These are phyloP conservation scores for Coemansia sp. DNA, from an alignment of 192 early-diverging fungal genomes.

Conservation along the genomic window DNA sequence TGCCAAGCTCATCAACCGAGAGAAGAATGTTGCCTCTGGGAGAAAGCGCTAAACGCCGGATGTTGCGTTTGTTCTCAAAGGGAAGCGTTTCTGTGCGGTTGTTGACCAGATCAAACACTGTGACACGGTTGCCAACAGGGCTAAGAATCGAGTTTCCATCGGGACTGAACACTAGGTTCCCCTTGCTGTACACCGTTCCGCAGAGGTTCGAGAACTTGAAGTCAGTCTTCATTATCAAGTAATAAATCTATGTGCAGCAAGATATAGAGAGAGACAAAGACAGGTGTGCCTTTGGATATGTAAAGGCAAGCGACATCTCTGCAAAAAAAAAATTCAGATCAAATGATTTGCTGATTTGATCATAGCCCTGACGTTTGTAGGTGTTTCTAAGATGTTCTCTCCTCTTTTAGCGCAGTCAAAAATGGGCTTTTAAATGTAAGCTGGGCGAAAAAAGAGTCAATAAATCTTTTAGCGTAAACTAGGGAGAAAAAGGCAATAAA, in stretches of 20 bases:
- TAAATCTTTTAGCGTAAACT: too few relatives aligned
- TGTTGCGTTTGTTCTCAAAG: slow-evolving; percentile 92
- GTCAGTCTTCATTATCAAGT: slow-evolving; percentile 53
- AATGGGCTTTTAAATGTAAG: background rate
- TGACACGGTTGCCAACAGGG: slow-evolving; percentile 95
- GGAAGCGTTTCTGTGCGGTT: slow-evolving; percentile 91
- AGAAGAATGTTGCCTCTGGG: slow-evolving; percentile 88
- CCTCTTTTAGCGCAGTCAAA: too few relatives aligned
- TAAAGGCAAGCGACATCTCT: too few relatives aligned
- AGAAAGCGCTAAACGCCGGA: slow-evolving; percentile 81
- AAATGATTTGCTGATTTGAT: too few relatives aligned
- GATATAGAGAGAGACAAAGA: slow-evolving; percentile 2
- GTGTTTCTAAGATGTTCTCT: too few relatives aligned
- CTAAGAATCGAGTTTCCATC: slow-evolving; percentile 91
- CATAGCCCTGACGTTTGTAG: too few relatives aligned
- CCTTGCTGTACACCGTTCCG: slow-evolving; percentile 95
- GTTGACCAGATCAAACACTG: slow-evolving; percentile 93
- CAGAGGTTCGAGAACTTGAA: slow-evolving; percentile 94
- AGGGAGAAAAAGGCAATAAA: background rate
- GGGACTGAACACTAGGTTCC: slow-evolving; percentile 93
- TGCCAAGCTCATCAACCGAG: slow-evolving; percentile 91
- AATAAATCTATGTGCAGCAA: background rate
- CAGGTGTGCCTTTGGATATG: background rate
- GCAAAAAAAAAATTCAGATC: too few relatives aligned
- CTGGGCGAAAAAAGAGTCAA: background rate